Evolutionary conservation across 345 rosid genomes (phyloP).

Genomic region (Aegle marmelos): DNA sequence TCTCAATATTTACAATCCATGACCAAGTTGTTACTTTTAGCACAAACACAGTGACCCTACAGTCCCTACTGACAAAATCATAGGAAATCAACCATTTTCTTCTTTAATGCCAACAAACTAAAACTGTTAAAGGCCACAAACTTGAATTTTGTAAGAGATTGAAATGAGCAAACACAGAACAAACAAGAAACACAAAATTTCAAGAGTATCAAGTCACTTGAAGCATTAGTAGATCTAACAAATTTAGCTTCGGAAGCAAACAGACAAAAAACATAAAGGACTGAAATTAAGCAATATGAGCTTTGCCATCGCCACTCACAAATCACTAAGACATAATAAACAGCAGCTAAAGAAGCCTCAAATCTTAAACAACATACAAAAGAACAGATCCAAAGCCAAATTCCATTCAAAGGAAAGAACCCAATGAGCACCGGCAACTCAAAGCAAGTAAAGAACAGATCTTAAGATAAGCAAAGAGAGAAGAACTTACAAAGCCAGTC

Average conservation of each 20-base stretch:
- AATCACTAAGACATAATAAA: not conserved
- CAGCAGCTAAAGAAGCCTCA: not conserved
- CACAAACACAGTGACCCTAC: not conserved
- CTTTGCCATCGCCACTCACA: not conserved
- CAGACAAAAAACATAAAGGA: not conserved
- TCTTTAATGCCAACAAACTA: not conserved
- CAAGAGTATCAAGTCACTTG: not conserved
- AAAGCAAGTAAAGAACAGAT: constrained; percentile 27
- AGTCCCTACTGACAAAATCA: not conserved
- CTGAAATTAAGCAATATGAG: not conserved
- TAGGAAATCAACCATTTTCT: not conserved
- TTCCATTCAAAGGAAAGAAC: constrained; percentile 6
- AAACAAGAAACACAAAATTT: not conserved
- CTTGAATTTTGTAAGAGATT: not conserved
- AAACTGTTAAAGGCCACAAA: not conserved
- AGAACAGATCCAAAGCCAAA: constrained; percentile 27
- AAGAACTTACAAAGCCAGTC: constrained; percentile 86
- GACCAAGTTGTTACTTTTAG: not conserved
- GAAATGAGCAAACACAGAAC: not conserved
- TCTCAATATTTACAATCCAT: not conserved
- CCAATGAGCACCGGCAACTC: not conserved
- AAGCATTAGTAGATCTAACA: constrained; percentile 30
- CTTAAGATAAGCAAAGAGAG: constrained; percentile 17
- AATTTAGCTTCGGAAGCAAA: constrained; percentile 7
- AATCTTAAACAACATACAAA: not conserved